Conservation (phyloP, 257 asterid species). For the Striga asiatica region DNA sequence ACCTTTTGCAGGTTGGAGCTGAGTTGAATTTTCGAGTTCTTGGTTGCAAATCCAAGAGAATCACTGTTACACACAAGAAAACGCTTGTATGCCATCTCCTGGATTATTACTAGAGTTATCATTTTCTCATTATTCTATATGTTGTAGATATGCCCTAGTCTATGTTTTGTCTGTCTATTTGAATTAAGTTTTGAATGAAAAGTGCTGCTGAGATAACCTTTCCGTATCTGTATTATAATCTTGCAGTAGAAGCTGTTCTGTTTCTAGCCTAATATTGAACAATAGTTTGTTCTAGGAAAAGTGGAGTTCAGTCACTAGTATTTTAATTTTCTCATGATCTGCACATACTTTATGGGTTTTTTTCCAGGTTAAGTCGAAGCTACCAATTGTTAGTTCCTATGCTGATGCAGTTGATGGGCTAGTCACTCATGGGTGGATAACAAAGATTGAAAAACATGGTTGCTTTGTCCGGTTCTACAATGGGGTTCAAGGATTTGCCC, state of each 20-base stretch:
- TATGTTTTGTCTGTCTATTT: neutral
- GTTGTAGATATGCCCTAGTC: neutral
- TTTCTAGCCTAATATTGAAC: neutral
- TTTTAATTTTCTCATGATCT: neutral
- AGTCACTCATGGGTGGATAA: constrained; percentile 94
- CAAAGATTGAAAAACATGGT: constrained; percentile 86
- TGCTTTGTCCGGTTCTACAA: constrained; percentile 97
- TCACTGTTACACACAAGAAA: constrained; percentile 93
- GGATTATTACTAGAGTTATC: neutral
- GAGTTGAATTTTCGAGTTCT: constrained; percentile 86
- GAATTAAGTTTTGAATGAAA: neutral
- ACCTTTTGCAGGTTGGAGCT: constrained; percentile 62
- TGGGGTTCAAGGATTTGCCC: constrained; percentile 91
- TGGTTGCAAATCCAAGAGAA: constrained; percentile 96
- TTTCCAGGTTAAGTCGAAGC: constrained; percentile 80
- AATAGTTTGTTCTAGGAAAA: too few relatives aligned
- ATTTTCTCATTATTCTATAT: neutral
- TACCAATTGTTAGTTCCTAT: constrained; percentile 60
- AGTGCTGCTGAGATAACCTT: too few relatives aligned
- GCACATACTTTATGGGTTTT: neutral
- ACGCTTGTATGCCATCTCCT: constrained; percentile 61
- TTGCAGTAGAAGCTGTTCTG: too few relatives aligned
- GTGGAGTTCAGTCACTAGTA: neutral
- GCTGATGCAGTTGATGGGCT: constrained; percentile 81
- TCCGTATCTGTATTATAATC: too few relatives aligned